Evolutionary conservation across 129 eudicot species (phyloP).

Genomic region (Flaveria linearis): DNA sequence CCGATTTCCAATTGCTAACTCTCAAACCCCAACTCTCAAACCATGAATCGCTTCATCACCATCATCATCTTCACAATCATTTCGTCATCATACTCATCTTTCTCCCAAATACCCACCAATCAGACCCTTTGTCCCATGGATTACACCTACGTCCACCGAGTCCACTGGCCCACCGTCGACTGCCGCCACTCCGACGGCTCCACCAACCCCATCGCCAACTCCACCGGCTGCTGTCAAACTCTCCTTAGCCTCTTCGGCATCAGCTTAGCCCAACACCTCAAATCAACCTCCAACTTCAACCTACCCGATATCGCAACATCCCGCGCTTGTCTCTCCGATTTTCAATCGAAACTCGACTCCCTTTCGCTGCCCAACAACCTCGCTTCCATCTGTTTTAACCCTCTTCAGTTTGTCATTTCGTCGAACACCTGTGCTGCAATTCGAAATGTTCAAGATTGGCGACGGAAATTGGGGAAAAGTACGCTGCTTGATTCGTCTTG

Average conservation of each 20-base stretch:
- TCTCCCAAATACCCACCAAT: neutral
- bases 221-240: slow-evolving; percentile 58
- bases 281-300: slow-evolving; percentile 48
- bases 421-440: slow-evolving; percentile 66
- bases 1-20: neutral
- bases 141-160: slow-evolving; percentile 41
- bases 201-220: slow-evolving; percentile 16
- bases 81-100: neutral
- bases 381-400: slow-evolving; percentile 59
- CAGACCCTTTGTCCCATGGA: slow-evolving; percentile 52
- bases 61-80: neutral
- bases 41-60: slow-evolving; percentile 16
- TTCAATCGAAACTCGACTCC: slow-evolving; percentile 46
- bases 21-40: neutral
- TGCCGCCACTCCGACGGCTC: slow-evolving; percentile 38
- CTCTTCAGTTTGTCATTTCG: slow-evolving; percentile 63
- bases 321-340: slow-evolving; percentile 55
- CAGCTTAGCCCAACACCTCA: slow-evolving; percentile 53
- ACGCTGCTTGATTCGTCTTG: slow-evolving; percentile 60
- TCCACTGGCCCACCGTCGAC: slow-evolving; percentile 54
- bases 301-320: slow-evolving; percentile 58
- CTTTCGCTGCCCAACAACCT: slow-evolving; percentile 46
- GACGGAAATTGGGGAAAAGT: slow-evolving; percentile 48
- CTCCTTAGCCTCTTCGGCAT: slow-evolving; percentile 65
- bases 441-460: slow-evolving; percentile 57